Conservation (phyloP, 2,329 filamentous ascomycete genomes). For the Fusarium sp. region DNA sequence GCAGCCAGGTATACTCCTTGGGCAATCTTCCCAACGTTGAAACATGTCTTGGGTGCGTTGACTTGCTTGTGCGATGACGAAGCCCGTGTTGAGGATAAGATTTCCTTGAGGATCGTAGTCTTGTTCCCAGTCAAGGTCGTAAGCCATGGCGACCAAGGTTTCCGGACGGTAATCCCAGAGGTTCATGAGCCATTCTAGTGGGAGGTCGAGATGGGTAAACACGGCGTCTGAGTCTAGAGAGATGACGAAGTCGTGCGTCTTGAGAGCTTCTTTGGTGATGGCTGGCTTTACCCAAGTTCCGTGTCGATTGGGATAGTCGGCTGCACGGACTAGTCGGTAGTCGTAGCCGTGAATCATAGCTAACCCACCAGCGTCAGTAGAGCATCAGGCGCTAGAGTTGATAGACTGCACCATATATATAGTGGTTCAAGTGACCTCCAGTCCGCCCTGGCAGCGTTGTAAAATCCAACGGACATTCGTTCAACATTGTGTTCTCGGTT, state of each 20-base stretch:
- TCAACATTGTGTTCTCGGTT: slow-evolving; percentile 6
- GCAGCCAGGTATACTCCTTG: slow-evolving; percentile 2
- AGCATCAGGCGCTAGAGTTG: accelerated
- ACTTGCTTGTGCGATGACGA: slow-evolving; percentile 34
- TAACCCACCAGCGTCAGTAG: neutral
- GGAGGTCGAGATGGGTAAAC: slow-evolving; percentile 53
- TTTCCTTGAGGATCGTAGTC: slow-evolving; percentile 48
- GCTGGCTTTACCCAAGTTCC: slow-evolving; percentile 58
- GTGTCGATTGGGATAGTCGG: slow-evolving; percentile 52
- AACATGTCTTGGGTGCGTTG: slow-evolving; percentile 37
- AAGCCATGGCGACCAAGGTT: slow-evolving; percentile 56
- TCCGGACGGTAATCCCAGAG: slow-evolving; percentile 53
- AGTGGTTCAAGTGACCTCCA: slow-evolving; percentile 32
- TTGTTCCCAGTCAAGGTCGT: slow-evolving; percentile 52
- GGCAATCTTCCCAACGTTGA: slow-evolving; percentile 19
- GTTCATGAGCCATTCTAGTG: slow-evolving; percentile 59
- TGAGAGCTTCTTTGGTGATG: slow-evolving; percentile 49
- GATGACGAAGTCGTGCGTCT: slow-evolving; percentile 53
- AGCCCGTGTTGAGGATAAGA: slow-evolving; percentile 38
- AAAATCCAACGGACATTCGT: neutral
- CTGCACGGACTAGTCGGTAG: slow-evolving; percentile 57
- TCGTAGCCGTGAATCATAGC: slow-evolving; percentile 58
- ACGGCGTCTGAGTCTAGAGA: slow-evolving; percentile 57
- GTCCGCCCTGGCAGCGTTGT: neutral
- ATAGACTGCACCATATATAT: slow-evolving; percentile 28